Evolutionary conservation across 2,329 filamentous ascomycete species (phyloP), one percentile per base, ranked within the genome.

Genomic region (Calonectria honghensis): DNA sequence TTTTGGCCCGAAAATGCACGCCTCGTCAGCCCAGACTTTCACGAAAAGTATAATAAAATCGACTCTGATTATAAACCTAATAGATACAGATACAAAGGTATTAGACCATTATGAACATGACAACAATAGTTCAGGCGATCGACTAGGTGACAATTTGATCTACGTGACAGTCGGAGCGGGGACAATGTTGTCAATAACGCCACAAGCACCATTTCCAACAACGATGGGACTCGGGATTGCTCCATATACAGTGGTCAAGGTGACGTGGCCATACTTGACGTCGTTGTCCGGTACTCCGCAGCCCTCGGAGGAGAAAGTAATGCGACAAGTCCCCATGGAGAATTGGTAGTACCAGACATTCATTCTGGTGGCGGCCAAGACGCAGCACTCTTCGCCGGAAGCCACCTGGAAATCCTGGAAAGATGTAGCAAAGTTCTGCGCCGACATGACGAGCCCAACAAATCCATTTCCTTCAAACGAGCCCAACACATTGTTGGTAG

Each of bases 341-440:
- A 24, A 59, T 9, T 37, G 32, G 54, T 59, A 59, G 20, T 24
- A 59, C 54, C 54, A 59, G 54, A 24, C 54, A 24, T 37, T 59
- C 7, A 16, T 13, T 24, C 14, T 35, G 10, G 4, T 14, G 32
- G 54, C 54, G 20, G 54, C 54, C 54, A 37, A 0, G 32, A 37
- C 32, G 4, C 54, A 59, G 54, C 54, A 59, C 9, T 59, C 54
- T 14, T 37, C 20, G 20, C 32, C 54, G 6, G 54, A 37, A n/a
- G 6, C 20, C 4, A 7, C 31, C 1, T 14, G 6, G 10, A 35
- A 57, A n/a, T 57, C 31, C 10, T 57, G 5, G 1, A 11, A n/a
- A 27, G 54, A 3, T 24, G 5, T 9, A 10, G 13, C 4, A n/a
- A 59, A 59, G 52, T 59, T 35, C 9, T 37, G 10, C 3, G 16